phyloP scores from a whole-genome alignment of 2,329 filamentous ascomycete genomes.

The Pseudogymnoascus sp. region DNA sequence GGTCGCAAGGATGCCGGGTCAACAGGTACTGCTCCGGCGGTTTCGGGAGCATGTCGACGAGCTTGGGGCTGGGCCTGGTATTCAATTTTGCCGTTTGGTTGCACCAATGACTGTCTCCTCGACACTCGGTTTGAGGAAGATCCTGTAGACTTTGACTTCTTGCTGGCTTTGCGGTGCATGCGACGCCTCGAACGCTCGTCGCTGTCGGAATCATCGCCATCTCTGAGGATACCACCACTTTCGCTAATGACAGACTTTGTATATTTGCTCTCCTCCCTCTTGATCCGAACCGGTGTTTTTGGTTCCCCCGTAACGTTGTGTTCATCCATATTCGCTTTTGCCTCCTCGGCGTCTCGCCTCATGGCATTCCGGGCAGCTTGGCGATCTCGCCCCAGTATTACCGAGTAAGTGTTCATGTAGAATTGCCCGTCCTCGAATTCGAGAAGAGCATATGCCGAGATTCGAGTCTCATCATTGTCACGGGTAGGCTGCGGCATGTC shows the following conservation, averaged over 20 bases:
- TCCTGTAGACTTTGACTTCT: conserved; percentile 37
- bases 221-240: conserved; percentile 59
- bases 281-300: conserved; percentile 42
- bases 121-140: conserved; percentile 32
- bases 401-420: conserved; percentile 67
- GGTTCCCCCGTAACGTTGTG: conserved; percentile 39
- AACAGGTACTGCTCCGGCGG: conserved; percentile 49
- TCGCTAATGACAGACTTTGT: conserved; percentile 58
- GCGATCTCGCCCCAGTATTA: conserved; percentile 66
- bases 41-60: conserved; percentile 45
- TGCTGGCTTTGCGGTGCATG: conserved; percentile 33
- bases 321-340: conserved; percentile 38
- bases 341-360: conserved; percentile 40
- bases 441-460: conserved; percentile 47
- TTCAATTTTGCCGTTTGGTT: conserved; percentile 24
- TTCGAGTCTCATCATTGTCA: conserved; percentile 13
- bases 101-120: conserved; percentile 24
- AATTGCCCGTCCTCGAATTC: conserved; percentile 69
- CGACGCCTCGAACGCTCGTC: conserved; percentile 40
- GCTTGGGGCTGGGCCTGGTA: conserved; percentile 42
- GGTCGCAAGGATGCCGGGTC: conserved; percentile 53
- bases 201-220: conserved; percentile 52
- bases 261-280: conserved; percentile 33
- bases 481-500: conserved; percentile 16
- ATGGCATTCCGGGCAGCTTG: conserved; percentile 46